Base-by-base conservation (phyloP, 805 yeast species). In the Wickerhamiella occidentalis region DNA sequence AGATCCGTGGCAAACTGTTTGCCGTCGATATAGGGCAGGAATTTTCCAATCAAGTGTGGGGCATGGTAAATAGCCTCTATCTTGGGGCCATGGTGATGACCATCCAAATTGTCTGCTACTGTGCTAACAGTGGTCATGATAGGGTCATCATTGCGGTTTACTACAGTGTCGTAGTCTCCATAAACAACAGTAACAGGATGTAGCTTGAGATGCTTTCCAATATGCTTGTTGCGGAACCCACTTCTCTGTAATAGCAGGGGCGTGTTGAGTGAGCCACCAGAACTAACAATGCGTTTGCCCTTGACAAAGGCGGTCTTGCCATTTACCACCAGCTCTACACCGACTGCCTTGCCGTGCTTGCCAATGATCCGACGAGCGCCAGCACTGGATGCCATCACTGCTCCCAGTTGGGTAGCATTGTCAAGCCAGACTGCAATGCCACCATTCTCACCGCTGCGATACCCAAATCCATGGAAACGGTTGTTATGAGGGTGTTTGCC, bases 371-470 rank as follows among this genome's bases (percentile, higher is more conserved):
- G 53, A 11, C 59, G 51, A 0, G 74, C 80, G 23, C 56, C 54
- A 2, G 74, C 73, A 50, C 69, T 67, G 51, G 70, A 75, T 64
- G 74, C 64, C 54, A 76, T 68, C 54, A 68, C 59, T 9, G 71
- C 60, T 3, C 80, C 80, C 21, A 64, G 59, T 6, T 60, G 65
- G 2, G 69, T 67, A 1, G 79, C 77, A 17, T 67, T 71, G 37
- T 68, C 62, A 44, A 76, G 68, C 79, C 79, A 76, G 55, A 68
- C 67, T 36, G 64, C 72, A 18, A 67, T 61, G 3, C 75, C 68
- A n/a, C 80, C 79, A 54, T 74, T 72, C 45, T 70, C 64, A 9
- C 79, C 80, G 53, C 57, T 66, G 45, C 74, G 69, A 52, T 76
- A 72, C 6, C 80, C 80, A 49, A 67, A 60, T 47, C 69, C 66